phyloP scores from a whole-genome alignment of 2,329 filamentous ascomycete species.

The Claviceps sp. region DNA sequence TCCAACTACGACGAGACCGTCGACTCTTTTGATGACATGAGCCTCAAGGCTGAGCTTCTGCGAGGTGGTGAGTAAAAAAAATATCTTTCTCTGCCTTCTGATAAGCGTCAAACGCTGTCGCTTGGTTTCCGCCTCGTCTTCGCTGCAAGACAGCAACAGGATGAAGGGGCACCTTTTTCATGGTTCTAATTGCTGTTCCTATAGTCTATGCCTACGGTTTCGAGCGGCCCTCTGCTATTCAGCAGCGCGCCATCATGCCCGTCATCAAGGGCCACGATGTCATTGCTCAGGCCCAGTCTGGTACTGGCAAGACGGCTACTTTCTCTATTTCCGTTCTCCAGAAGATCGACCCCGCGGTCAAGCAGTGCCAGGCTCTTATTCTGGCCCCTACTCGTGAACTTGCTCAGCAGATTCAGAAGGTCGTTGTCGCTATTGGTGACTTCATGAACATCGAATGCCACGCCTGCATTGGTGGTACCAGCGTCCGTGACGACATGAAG shows the following conservation, averaged over 20 bases:
- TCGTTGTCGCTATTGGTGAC: conserved; percentile 95
- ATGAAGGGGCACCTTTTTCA: neutral
- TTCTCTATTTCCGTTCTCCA: conserved; percentile 99
- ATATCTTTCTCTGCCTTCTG: conserved; percentile 3
- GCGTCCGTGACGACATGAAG: conserved; percentile 97
- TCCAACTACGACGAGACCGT: conserved; percentile 99
- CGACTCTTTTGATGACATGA: conserved; percentile 98
- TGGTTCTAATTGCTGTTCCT: neutral
- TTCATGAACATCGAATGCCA: conserved; percentile 99
- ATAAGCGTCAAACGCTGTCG: neutral
- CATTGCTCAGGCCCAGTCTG: conserved; percentile 98
- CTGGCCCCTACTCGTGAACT: conserved; percentile 96
- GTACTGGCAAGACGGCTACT: conserved; percentile 98
- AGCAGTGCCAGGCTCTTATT: conserved; percentile 96
- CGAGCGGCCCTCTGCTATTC: conserved; percentile 97
- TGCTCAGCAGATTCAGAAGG: conserved; percentile 98
- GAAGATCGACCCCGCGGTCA: conserved; percentile 91
- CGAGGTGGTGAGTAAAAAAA: conserved; percentile 55
- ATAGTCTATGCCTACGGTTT: conserved; percentile 97
- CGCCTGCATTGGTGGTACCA: conserved; percentile 97
- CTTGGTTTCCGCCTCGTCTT: neutral
- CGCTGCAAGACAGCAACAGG: neutral
- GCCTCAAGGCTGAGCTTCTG: conserved; percentile 91
- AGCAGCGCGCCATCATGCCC: conserved; percentile 99
- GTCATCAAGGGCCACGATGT: conserved; percentile 99